A percentile compares a stretch with the other conserved stretches of the same genome.
Conservation (phyloP, 495 filamentous ascomycete genomes). For the Haplographium delicatum region DNA sequence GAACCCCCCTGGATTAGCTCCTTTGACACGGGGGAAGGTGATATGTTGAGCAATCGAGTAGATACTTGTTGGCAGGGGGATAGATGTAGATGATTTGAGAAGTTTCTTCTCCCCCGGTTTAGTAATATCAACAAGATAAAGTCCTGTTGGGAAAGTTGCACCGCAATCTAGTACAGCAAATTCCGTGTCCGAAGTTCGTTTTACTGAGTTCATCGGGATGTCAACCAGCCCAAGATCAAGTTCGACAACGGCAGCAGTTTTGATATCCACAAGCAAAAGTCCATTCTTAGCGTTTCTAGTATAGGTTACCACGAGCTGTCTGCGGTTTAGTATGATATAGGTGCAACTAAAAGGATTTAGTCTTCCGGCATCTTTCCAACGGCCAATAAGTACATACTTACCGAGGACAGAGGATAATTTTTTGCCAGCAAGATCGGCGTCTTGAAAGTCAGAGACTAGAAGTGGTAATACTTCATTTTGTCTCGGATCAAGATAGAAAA, state of each 20-base stretch:
- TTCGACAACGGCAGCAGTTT: not conserved
- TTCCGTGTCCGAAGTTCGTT: constrained; percentile 2
- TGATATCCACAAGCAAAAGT: constrained; percentile 7
- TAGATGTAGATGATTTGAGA: constrained; percentile 6
- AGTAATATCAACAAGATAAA: constrained; percentile 13
- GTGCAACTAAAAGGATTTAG: constrained; percentile 1
- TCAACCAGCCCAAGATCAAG: constrained; percentile 1
- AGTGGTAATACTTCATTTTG: not conserved
- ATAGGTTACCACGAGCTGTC: constrained; percentile 1
- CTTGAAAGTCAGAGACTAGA: constrained; percentile 7
- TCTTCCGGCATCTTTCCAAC: too few relatives aligned
- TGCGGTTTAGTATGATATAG: constrained; percentile 2
- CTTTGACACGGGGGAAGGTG: constrained; percentile 30
- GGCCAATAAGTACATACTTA: constrained; percentile 1
- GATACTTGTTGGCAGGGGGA: constrained; percentile 21
- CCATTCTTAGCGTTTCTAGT: constrained; percentile 8
- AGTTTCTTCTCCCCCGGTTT: constrained; percentile 8
- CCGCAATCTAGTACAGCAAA: constrained; percentile 7
- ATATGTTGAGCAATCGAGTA: constrained; percentile 32
- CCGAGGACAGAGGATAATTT: constrained; percentile 14
- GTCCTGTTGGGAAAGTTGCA: not conserved
- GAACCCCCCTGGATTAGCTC: constrained; percentile 11
- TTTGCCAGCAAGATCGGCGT: constrained; percentile 3
- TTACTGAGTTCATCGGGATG: not conserved
- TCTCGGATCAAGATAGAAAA: not conserved